Evolutionary conservation across 331 rosid species (phyloP), one percentile per base, ranked within the genome.

Genomic region (Quercus lobata): DNA sequence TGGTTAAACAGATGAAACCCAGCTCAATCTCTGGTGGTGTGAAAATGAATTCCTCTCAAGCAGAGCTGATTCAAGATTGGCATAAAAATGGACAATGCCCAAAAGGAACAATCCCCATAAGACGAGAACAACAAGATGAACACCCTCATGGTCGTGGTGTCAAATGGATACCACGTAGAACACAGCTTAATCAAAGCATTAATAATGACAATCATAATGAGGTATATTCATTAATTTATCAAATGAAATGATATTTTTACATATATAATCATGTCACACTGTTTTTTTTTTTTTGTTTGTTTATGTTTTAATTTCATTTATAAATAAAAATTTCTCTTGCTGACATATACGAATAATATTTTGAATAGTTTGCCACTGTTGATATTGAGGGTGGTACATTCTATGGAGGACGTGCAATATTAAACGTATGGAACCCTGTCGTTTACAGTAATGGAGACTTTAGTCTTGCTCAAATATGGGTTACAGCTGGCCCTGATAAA

Each of bases 351-450:
- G 46, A 41, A 6, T 17, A 5, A 17, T n/a, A 37, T 6, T 15
- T 44, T 44, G 24, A 16, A 30, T 5, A 78, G 86, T 73, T 57
- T 32, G 80, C 83, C 35, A 21, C 5, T 37, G 79, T 34, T 34
- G 37, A 34, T 34, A 34, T 34, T 34, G 86, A 15, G 24, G 6
- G 4, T 73, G 37, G 37, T 34, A 34, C 1, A 34, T 34, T 29
- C n/a, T 69, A 57, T 19, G 86, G 83, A 49, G 77, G 66, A 24
- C 16, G 37, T 4, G 80, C 83, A 74, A 1, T 0, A 2, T 1
- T 83, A 1, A 83, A 78, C 30, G 61, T 78, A 58, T 78, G 86
- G 86, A 78, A 14, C 57, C 86, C 86, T 19, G 7, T 21, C 17
- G 2, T 35, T 7, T 8, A 44, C 34, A 30, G 5, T 44, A 1